phyloP scores from a whole-genome alignment of 345 rosid species.

The Kandelia obovata region DNA sequence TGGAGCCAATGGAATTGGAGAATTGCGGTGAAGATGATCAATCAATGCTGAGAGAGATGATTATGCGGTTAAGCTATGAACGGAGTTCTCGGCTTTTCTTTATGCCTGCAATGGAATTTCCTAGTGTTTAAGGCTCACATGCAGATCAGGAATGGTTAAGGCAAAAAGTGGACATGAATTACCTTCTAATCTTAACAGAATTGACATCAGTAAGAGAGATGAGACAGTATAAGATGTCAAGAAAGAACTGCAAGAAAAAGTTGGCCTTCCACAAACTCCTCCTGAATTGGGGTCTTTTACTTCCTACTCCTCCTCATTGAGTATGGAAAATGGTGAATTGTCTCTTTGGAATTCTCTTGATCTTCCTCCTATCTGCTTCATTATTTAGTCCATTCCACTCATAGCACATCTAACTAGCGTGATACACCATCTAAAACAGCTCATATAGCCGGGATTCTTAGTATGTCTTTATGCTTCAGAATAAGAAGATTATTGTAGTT shows the following conservation, averaged over 20 bases:
- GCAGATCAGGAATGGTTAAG: constrained; percentile 5
- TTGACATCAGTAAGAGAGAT: background rate
- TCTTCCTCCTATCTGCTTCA: constrained; percentile 31
- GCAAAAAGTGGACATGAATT: background rate
- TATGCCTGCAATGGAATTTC: constrained; percentile 45
- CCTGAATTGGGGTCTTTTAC: constrained; percentile 13
- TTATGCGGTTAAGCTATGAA: constrained; percentile 31
- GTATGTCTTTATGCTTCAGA: background rate
- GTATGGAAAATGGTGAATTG: constrained; percentile 14
- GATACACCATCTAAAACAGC: too few species aligned
- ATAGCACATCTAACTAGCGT: background rate
- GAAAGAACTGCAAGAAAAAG: constrained; percentile 5
- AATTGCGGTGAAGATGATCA: constrained; percentile 13
- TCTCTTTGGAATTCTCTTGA: constrained; percentile 35
- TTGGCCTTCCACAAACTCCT: constrained; percentile 9
- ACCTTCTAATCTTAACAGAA: constrained; percentile 8
- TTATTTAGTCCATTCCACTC: constrained; percentile 6
- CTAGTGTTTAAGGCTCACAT: constrained; percentile 31
- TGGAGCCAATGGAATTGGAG: constrained; percentile 22
- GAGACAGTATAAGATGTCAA: background rate
- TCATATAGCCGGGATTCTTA: background rate
- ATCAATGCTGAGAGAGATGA: constrained; percentile 25
- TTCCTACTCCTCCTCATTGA: constrained; percentile 11
- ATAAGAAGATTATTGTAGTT: background rate
- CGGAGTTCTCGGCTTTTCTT: constrained; percentile 45